Base-by-base conservation (phyloP, 768 basidiomycete genomes). In the Suillus variegatus region DNA sequence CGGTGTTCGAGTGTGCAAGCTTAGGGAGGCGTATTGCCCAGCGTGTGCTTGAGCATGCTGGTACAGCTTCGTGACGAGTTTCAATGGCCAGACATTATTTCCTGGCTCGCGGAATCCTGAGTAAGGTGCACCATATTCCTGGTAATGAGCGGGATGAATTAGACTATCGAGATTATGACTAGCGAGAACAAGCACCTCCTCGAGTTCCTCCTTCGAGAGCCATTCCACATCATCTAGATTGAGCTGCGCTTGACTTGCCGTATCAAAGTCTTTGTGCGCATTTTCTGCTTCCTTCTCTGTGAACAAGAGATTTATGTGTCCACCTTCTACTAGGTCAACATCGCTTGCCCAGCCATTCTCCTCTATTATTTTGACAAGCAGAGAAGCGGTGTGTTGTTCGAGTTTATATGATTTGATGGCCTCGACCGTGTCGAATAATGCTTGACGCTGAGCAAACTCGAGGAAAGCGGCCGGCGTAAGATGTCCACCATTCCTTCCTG, bases 401-500 rank as follows among this genome's bases (percentile, higher is more conserved):
- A 95, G 68, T 0, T 76, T 77, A 38, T 85, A 81, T 0, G 82
- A 81, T 36, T 83, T 83, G 28, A 79, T 73, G 0, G 90, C 87
- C 62, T 93, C 87, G 3, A 84, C 81, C 0, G 75, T 71, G 0
- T 88, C 88, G 67, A 85, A 85, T 28, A 65, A 60, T 4, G 69
- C 52, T 40, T 76, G 68, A 20, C 80, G 79, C 1, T 70, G 66
- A 1, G 69, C 62, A 70, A 92, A 92, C 2, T 77, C 77, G 1
- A 72, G 66, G 71, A 87, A 87, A 3, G 78, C 71, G 46, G 73
- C 72, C 0, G 88, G 83, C 0, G 86, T 88, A 20, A 93, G 80
- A 73, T 93, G 92, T 0, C 93, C 91, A 1, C 92, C 93, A 68
- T 94, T 94, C 32, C 92, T 82, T 56, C 91, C 91, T 93, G 64